Conservation (phyloP, 768 basidiomycete species). For the Tricholoma flavovirens region DNA sequence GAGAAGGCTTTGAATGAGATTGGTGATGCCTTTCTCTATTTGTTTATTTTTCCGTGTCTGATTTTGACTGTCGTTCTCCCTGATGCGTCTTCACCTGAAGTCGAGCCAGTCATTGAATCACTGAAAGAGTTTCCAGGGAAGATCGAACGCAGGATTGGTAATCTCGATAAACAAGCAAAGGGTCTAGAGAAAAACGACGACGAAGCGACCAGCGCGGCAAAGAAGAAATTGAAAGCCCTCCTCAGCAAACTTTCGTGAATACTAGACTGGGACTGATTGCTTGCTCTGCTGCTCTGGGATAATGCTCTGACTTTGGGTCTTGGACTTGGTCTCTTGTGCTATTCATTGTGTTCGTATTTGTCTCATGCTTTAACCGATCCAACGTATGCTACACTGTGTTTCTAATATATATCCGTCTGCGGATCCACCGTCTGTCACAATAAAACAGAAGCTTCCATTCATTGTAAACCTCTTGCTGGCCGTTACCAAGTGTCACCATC, state of each 20-base stretch:
- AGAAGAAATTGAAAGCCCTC: constrained; percentile 26
- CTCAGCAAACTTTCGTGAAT: constrained; percentile 19
- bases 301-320: background rate
- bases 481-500: background rate
- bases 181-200: constrained; percentile 30
- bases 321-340: background rate
- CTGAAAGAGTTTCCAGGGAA: constrained; percentile 43
- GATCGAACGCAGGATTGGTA: constrained; percentile 45
- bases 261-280: background rate
- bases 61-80: constrained; percentile 7
- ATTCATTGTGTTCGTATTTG: background rate
- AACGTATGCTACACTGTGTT: background rate
- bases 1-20: constrained; percentile 38
- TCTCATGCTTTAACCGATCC: background rate
- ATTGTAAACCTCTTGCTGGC: background rate
- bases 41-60: background rate
- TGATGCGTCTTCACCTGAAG: constrained; percentile 24
- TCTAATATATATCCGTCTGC: background rate
- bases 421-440: background rate
- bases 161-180: constrained; percentile 50
- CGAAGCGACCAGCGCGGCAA: constrained; percentile 15
- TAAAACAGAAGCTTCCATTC: background rate
- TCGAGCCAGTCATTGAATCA: constrained; percentile 34
- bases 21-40: constrained; percentile 31
- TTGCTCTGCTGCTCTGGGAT: background rate